Conservation (phyloP, 129 eudicot genomes). For the Escallonia rubra region DNA sequence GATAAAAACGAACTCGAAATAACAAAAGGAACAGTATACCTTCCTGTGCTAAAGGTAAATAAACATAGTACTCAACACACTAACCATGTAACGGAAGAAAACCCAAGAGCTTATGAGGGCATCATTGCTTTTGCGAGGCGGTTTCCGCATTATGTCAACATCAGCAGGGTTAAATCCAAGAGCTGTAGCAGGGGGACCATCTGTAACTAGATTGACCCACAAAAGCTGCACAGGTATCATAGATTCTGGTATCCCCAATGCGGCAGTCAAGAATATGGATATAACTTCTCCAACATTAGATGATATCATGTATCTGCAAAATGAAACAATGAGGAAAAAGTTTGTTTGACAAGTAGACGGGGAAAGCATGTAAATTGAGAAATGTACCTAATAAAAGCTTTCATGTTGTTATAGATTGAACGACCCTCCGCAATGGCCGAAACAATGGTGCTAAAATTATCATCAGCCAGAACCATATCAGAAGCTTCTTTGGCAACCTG, state of each 20-base stretch:
- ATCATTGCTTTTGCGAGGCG: constrained; percentile 79
- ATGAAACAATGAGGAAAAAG: not conserved
- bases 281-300: constrained; percentile 88
- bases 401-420: constrained; percentile 83
- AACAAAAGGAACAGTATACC: not conserved
- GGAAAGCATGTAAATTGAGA: not conserved
- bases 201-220: constrained; percentile 88
- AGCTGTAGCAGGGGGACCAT: constrained; percentile 95
- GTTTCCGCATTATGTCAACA: constrained; percentile 77
- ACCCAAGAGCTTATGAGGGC: constrained; percentile 74
- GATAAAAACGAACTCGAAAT: not conserved
- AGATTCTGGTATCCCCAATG: constrained; percentile 85
- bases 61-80: constrained; percentile 1
- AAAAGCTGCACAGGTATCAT: constrained; percentile 86
- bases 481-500: constrained; percentile 97
- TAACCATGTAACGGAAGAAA: constrained; percentile 78
- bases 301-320: constrained; percentile 83
- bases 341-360: too few relatives aligned
- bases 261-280: constrained; percentile 79
- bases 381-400: constrained; percentile 72
- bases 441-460: constrained; percentile 84
- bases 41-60: not conserved
- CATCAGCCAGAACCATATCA: constrained; percentile 92
- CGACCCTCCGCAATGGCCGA: constrained; percentile 84
- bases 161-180: constrained; percentile 89